Base-by-base conservation (phyloP, 2,329 filamentous ascomycete genomes). In the Madurella fahalii region DNA sequence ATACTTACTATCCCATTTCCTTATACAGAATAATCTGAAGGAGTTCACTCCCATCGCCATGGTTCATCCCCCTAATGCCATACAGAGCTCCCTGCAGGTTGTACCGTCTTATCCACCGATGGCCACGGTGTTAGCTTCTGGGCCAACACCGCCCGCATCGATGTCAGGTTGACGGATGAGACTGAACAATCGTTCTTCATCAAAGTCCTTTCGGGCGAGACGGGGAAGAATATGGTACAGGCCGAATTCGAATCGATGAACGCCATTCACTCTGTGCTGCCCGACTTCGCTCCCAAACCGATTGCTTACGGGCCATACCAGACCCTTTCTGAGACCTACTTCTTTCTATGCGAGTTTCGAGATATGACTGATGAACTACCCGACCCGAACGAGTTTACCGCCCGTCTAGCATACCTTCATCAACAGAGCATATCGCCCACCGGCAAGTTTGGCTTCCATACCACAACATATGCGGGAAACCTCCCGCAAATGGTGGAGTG, bases 381-480 rank as follows among this genome's bases (percentile, higher is more conserved):
- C 9, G 60, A 65, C 11, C 59, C 64, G 0, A 20, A 55, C 5
- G 49, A 58, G 13, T 67, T 71, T 34, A 54, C 58, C 3, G 41
- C 47, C 13, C 52, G 55, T 15, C 60, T 73, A 0, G 60, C 67
- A 1, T 57, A 55, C 2, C 41, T 73, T 2, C 71, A 72, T 44
- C 71, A 72, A 44, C 60, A 62, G 42, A 61, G 58, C 8, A 67
- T 44, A 34, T 69, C 69, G 0, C 70, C 70, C 0, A 67, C 58
- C 3, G 70, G 68, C 5, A 68, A 69, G 50, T 73, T 73, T 46
- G 70, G 71, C 9, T 74, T 73, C 39, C 65, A 66, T 13, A 40
- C 69, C 7, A 64, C 63, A 9, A 72, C 70, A 2, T 72, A 63
- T 42, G 63, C 7, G 70, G 69, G 9, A 64, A 67, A 8, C 60